Evolutionary conservation across 208 protist genomes (phyloP), one percentile per base, ranked within the genome.

Genomic region (Herpetomonas samuelpessoai): DNA sequence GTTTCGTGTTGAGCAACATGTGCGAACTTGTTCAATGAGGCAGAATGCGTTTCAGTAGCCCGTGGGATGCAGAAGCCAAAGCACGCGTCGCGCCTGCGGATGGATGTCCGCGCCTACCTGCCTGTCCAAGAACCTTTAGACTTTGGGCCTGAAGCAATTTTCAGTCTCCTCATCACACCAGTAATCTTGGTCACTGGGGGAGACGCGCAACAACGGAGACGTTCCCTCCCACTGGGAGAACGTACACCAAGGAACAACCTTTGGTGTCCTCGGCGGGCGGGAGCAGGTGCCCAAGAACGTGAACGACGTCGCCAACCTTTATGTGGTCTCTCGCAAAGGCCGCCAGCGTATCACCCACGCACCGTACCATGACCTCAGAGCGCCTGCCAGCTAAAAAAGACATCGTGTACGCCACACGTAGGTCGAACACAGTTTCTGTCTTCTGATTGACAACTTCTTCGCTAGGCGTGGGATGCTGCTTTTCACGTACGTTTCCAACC

Each of bases 231-330:
- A 82, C 65, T 1, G 86, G 81, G 41, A 91, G 79, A 28, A 79
- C 82, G 51, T 74, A 81, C 14, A 95, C 69, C 27, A 24, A 19
- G 18, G 10, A 24, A 19, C 44, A 22, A 24, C 16, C 3, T 6
- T 48, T 27, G 29, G 50, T 50, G 0, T 22, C n/a, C n/a, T 53
- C 7, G 22, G 66, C 30, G 38, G 69, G 44, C 35, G 83, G 84
- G 10, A 79, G 52, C n/a, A 95, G 41, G 47, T 92, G 83, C 12
- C 89, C 89, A 31, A 93, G 70, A 50, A 91, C 75, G 62, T 95
- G 89, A 18, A 95, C 82, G 45, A 90, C 51, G 73, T 92, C 89
- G 2, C 83, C 89, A 4, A 73, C 65, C 10, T 35, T n/a, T 3
- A 95, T 56, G 31, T 81, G 52, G 26, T 75, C 51, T 2, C 38